Percentiles rank a stretch among this genome's conserved stretches.
Evolutionary conservation across 2,329 filamentous ascomycete genomes (phyloP).

Genomic region (Fusarium sp.): DNA sequence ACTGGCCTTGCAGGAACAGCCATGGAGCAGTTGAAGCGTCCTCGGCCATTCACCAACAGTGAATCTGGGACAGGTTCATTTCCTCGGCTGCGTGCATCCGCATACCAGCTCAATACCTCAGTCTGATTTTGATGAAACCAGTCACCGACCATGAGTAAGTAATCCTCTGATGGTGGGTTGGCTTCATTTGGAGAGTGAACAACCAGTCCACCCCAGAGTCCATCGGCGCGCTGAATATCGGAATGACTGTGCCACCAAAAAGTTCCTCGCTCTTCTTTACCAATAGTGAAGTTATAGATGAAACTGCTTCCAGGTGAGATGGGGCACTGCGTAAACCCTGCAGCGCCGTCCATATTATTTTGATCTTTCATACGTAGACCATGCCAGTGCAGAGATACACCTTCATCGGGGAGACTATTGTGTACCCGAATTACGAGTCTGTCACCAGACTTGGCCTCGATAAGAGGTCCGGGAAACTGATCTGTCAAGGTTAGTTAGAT

Average conservation of each 20-base stretch:
- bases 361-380: not conserved
- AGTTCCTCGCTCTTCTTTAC: not conserved
- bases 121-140: conserved; percentile 13
- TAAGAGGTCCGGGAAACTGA: not conserved
- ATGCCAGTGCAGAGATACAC: conserved; percentile 11
- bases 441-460: conserved; percentile 6
- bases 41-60: not conserved
- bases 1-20: conserved; percentile 1
- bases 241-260: conserved; percentile 29
- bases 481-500: not conserved
- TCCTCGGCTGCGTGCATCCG: conserved; percentile 12
- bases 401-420: not conserved
- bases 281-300: not conserved
- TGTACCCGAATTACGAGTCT: not conserved
- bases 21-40: conserved; percentile 14
- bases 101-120: not conserved
- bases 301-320: rapidly evolving
- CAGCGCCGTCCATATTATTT: conserved; percentile 12
- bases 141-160: not conserved
- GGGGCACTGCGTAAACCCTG: conserved; percentile 2
- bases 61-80: conserved; percentile 25
- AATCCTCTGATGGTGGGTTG: rapidly evolving
- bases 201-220: not conserved
- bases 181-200: not conserved
- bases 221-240: conserved; percentile 2